Evolutionary conservation across 805 yeast genomes (phyloP).

Genomic region (Yarrowia sp.): DNA sequence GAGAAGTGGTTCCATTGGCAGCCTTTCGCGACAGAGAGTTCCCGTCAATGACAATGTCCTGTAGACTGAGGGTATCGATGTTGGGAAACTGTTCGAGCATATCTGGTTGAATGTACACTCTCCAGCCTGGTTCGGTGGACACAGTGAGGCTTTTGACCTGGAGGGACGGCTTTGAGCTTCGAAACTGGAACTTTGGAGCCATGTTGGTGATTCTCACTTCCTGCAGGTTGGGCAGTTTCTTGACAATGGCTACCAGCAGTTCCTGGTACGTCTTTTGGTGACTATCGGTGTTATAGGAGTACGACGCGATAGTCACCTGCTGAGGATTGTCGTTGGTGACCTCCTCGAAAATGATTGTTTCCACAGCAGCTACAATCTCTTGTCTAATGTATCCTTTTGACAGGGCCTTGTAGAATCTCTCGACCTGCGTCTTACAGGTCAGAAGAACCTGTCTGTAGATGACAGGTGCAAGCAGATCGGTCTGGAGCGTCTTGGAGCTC

Average conservation of each 20-base stretch:
- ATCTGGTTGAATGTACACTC: conserved; percentile 29
- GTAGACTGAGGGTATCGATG: conserved; percentile 9
- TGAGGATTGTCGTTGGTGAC: conserved; percentile 33
- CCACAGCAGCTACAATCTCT: conserved; percentile 19
- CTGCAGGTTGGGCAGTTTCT: conserved; percentile 12
- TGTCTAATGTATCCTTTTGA: conserved; percentile 14
- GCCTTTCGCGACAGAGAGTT: not conserved
- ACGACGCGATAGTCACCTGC: conserved; percentile 22
- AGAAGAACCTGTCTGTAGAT: conserved; percentile 31
- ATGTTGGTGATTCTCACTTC: conserved; percentile 14
- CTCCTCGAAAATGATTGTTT: conserved; percentile 16
- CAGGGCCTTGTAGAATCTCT: conserved; percentile 29
- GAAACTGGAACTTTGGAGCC: conserved; percentile 31
- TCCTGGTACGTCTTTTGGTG: conserved; percentile 23
- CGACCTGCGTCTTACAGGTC: conserved; percentile 23
- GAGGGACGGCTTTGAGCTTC: conserved; percentile 3
- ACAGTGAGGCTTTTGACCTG: conserved; percentile 18
- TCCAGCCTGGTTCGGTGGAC: conserved; percentile 27
- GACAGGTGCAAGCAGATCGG: conserved; percentile 30
- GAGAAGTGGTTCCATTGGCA: not conserved
- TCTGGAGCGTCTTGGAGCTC: conserved; percentile 14
- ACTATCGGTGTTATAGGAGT: conserved; percentile 16
- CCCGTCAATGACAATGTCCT: conserved; percentile 32
- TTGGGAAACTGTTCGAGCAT: conserved; percentile 34
- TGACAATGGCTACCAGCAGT: conserved; percentile 21